Evolutionary conservation across 169 alveolate genomes (phyloP).

Genomic region (Plasmodium berghei): DNA sequence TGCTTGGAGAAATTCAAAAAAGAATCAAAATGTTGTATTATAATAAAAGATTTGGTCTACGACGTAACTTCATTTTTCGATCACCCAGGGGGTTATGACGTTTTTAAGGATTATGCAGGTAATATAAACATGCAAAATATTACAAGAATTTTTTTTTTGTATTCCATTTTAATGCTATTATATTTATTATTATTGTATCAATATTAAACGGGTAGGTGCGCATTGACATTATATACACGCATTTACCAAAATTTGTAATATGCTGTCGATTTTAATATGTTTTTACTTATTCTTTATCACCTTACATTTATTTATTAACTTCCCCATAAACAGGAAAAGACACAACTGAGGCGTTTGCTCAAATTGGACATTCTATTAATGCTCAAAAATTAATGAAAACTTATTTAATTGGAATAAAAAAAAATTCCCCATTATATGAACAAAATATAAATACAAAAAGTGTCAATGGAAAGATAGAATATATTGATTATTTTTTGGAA

Average conservation of each 20-base stretch:
- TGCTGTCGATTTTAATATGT: background rate
- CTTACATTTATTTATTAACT: conserved; percentile 1
- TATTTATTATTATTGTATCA: background rate
- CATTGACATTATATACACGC: too few relatives aligned
- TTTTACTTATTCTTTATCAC: background rate
- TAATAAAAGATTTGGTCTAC: conserved; percentile 60
- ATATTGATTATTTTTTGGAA: conserved; percentile 54
- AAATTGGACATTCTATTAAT: conserved; percentile 59
- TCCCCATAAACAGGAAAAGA: conserved; percentile 46
- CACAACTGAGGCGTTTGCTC: conserved; percentile 48
- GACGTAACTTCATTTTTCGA: conserved; percentile 74
- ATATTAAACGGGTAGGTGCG: too few relatives aligned
- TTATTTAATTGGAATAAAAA: conserved; percentile 60
- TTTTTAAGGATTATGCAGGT: conserved; percentile 62
- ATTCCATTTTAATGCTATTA: background rate
- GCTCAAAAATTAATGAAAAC: conserved; percentile 64
- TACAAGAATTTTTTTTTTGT: background rate
- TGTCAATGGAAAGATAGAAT: conserved; percentile 42
- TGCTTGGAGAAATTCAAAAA: conserved; percentile 27
- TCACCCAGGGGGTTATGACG: conserved; percentile 75
- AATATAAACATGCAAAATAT: background rate
- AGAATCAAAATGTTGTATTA: conserved; percentile 57
- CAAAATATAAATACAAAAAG: conserved; percentile 27
- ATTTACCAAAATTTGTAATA: too few relatives aligned
- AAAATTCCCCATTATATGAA: conserved; percentile 30